Conservation (phyloP, 441 rosid genomes). For the Populus trichocarpa region DNA sequence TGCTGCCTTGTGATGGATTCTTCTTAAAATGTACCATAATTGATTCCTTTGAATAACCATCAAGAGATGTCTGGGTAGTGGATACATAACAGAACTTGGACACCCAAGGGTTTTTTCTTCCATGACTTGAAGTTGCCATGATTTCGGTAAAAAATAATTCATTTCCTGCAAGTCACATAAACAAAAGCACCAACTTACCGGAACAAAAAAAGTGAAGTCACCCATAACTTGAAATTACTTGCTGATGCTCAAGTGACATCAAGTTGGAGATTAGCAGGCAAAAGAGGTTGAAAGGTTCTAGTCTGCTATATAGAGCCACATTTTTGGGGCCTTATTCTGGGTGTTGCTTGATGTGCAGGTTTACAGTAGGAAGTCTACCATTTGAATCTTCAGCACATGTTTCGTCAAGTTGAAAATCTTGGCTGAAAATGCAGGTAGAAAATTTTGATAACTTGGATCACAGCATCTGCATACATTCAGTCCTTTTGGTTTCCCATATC, state of each 20-base stretch:
- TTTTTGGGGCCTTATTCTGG: background rate
- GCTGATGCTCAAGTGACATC: background rate
- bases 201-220: background rate
- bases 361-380: slow-evolving; percentile 14
- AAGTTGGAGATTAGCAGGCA: background rate
- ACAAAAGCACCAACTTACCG: too few species aligned
- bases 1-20: background rate
- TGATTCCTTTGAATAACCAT: background rate
- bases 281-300: background rate
- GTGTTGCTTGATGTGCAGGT: slow-evolving; percentile 31
- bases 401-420: slow-evolving; percentile 31
- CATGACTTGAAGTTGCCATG: background rate
- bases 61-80: background rate
- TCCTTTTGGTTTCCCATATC: slow-evolving; percentile 9
- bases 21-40: background rate
- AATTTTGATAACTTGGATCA: slow-evolving; percentile 30
- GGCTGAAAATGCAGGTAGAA: slow-evolving; percentile 26
- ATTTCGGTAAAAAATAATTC: background rate
- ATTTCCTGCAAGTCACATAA: background rate
- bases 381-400: slow-evolving; percentile 1
- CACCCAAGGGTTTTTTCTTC: background rate
- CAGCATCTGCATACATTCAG: slow-evolving; percentile 20
- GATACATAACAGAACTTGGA: background rate
- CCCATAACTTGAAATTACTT: background rate
- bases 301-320: background rate